These are phyloP conservation scores for Inosperma sp. DNA, from an alignment of 768 basidiomycete genomes.

Conservation along the genomic window DNA sequence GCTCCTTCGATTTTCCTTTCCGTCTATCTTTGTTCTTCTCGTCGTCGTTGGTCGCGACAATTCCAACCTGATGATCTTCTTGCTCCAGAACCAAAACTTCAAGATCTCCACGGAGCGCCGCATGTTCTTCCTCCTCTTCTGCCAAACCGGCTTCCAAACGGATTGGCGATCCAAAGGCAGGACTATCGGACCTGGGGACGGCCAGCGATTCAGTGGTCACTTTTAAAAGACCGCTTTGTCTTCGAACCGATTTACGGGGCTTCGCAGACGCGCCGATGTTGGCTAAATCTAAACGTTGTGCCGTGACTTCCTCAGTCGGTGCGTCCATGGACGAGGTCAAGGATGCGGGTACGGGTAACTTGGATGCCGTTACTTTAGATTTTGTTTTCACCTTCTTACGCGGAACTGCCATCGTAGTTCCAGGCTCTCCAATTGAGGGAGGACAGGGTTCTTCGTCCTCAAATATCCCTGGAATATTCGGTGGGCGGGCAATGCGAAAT, in stretches of 20 bases:
- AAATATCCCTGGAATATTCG: conserved; percentile 59
- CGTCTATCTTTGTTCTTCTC: conserved; percentile 50
- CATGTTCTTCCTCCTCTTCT: conserved; percentile 53
- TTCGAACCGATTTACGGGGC: conserved; percentile 37
- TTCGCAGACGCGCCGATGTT: conserved; percentile 24
- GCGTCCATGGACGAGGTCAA: conserved; percentile 36
- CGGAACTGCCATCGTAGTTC: conserved; percentile 35
- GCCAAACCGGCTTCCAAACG: conserved; percentile 52
- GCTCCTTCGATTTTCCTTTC: conserved; percentile 41
- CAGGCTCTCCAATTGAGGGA: conserved; percentile 41
- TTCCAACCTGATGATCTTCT: conserved; percentile 25
- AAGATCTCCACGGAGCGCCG: conserved; percentile 30
- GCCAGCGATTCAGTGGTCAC: conserved; percentile 37
- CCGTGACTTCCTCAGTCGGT: conserved; percentile 14
- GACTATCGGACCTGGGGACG: conserved; percentile 57
- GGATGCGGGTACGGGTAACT: conserved; percentile 45
- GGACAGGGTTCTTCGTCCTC: conserved; percentile 60
- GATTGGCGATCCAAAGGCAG: conserved; percentile 62
- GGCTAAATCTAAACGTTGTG: conserved; percentile 24
- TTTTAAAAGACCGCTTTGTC: conserved; percentile 55
- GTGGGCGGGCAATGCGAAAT: conserved; percentile 57
- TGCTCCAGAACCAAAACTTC: conserved; percentile 35
- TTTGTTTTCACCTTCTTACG: conserved; percentile 44
- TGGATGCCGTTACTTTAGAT: conserved; percentile 45
- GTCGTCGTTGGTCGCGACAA: too few relatives aligned